Conservation (phyloP, 2,329 filamentous ascomycete species). For the Pseudocercospora fuligena region DNA sequence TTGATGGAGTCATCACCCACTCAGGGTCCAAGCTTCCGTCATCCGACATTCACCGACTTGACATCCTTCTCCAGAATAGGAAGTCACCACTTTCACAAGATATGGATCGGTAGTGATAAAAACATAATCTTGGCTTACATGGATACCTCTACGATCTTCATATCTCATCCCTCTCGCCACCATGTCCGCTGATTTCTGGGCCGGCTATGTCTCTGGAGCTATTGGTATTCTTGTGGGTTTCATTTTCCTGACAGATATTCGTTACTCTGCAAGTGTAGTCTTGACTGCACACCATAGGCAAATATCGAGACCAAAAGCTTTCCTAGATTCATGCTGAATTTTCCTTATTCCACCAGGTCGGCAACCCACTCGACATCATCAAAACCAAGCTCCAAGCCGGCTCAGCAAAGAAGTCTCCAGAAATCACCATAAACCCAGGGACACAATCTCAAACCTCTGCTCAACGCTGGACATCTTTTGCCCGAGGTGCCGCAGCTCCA, state of each 20-base stretch:
- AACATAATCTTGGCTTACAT: constrained; percentile 8
- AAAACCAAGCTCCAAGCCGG: constrained; percentile 82
- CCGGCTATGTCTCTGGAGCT: constrained; percentile 86
- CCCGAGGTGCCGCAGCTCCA: constrained; percentile 76
- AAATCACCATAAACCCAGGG: background rate
- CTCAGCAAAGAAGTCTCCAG: constrained; percentile 22
- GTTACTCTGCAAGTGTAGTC: too few relatives aligned
- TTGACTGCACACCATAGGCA: too few relatives aligned
- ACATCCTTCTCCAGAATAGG: constrained; percentile 10
- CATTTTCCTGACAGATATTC: too few relatives aligned
- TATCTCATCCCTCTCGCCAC: background rate
- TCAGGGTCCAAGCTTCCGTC: constrained; percentile 7
- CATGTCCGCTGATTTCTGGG: constrained; percentile 93
- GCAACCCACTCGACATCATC: constrained; percentile 73
- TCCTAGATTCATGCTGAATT: background rate
- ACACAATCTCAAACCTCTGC: background rate
- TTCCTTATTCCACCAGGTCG: constrained; percentile 55
- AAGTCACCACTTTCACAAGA: constrained; percentile 12
- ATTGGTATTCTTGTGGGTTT: constrained; percentile 68
- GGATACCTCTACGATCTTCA: background rate
- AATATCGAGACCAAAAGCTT: too few relatives aligned
- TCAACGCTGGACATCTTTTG: constrained; percentile 34
- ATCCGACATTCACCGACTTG: constrained; percentile 8
- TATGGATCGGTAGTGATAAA: constrained; percentile 1
- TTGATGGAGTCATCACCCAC: constrained; percentile 9